Percentiles rank a stretch among this genome's conserved stretches.
Evolutionary conservation across 176 grass and related monocot species (phyloP).

Genomic region (Cenchrus americanus): DNA sequence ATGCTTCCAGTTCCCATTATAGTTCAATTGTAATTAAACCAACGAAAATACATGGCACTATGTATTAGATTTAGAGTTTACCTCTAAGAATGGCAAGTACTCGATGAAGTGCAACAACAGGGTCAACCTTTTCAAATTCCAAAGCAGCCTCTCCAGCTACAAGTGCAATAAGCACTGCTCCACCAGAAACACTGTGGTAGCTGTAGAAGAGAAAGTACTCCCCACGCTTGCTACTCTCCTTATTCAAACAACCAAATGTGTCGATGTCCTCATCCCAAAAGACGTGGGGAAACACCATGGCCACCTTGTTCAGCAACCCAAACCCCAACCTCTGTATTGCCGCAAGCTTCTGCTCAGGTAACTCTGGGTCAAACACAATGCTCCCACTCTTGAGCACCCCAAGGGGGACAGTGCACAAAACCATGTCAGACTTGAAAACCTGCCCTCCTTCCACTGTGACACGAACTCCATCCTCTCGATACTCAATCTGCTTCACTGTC

Average conservation of each 20-base stretch:
- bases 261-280: slow-evolving; percentile 95
- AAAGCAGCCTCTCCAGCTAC: slow-evolving; percentile 88
- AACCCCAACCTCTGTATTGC: slow-evolving; percentile 82
- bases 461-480: slow-evolving; percentile 62
- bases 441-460: slow-evolving; percentile 66
- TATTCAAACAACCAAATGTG: slow-evolving; percentile 89
- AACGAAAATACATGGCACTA: not conserved
- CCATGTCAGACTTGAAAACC: slow-evolving; percentile 85
- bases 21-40: not conserved
- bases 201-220: slow-evolving; percentile 95
- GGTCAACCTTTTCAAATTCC: slow-evolving; percentile 83
- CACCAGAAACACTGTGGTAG: slow-evolving; percentile 94
- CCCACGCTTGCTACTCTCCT: slow-evolving; percentile 77
- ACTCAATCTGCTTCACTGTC: slow-evolving; percentile 64
- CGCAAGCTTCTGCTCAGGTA: slow-evolving; percentile 67
- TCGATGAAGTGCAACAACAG: slow-evolving; percentile 68
- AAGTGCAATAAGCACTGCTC: slow-evolving; percentile 79
- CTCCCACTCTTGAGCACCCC: slow-evolving; percentile 74
- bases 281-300: slow-evolving; percentile 86
- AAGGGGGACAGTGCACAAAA: slow-evolving; percentile 82
- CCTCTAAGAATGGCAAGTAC: slow-evolving; percentile 87
- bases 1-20: not conserved
- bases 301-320: slow-evolving; percentile 90
- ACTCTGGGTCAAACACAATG: slow-evolving; percentile 70
- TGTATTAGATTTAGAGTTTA: slow-evolving; percentile 33